These are phyloP conservation scores for Talaromyces pinophilus DNA, from an alignment of 2,329 filamentous ascomycete genomes.

Conservation along the genomic window DNA sequence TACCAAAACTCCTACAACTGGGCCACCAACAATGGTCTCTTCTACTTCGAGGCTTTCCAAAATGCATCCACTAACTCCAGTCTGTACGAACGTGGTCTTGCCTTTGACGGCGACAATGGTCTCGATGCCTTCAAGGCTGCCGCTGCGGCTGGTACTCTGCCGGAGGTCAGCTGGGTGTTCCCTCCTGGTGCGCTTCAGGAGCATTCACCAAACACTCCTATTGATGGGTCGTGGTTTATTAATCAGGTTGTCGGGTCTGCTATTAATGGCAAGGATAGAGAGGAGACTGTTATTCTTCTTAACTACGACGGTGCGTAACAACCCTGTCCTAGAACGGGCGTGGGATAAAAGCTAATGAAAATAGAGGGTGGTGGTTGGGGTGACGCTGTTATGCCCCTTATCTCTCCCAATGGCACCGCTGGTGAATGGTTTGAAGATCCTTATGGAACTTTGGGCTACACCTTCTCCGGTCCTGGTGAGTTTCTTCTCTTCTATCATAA, in stretches of 20 bases:
- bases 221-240: slow-evolving; percentile 58
- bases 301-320: slow-evolving; percentile 18
- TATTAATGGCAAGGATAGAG: slow-evolving; percentile 51
- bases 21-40: slow-evolving; percentile 55
- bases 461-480: slow-evolving; percentile 44
- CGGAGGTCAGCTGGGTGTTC: slow-evolving; percentile 54
- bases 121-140: slow-evolving; percentile 54
- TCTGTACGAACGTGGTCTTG: slow-evolving; percentile 50
- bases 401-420: slow-evolving; percentile 51
- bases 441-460: slow-evolving; percentile 43
- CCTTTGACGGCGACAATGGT: slow-evolving; percentile 40
- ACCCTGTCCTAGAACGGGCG: no score
- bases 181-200: slow-evolving; percentile 55
- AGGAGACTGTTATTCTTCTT: slow-evolving; percentile 45
- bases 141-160: slow-evolving; percentile 54
- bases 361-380: slow-evolving; percentile 57
- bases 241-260: slow-evolving; percentile 55
- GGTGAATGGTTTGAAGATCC: slow-evolving; percentile 57
- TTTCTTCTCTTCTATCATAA: neutral
- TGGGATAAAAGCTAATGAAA: neutral
- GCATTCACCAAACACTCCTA: slow-evolving; percentile 55
- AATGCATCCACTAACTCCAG: slow-evolving; percentile 45
- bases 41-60: slow-evolving; percentile 57
- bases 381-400: slow-evolving; percentile 56
- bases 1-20: slow-evolving; percentile 54